Conservation (phyloP, 73 alveolate species). For the Halteria grandinella region DNA sequence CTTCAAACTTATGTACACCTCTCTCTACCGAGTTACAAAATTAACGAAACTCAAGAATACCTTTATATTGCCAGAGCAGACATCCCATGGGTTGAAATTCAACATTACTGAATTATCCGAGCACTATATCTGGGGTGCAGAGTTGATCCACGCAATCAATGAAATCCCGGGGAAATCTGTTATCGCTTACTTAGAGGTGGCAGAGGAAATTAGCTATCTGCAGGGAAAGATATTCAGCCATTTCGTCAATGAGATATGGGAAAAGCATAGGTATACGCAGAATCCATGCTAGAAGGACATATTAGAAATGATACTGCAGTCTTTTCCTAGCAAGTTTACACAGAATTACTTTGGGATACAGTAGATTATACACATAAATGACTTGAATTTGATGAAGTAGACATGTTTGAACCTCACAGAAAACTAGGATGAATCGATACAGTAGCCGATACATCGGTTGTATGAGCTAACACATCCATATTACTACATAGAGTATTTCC, state of each 20-base stretch:
- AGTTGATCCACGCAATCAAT: slow-evolving; percentile 10
- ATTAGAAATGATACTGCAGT: neutral
- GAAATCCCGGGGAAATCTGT: neutral
- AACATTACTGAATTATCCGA: neutral
- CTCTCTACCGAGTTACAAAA: slow-evolving; percentile 7
- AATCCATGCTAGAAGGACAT: neutral
- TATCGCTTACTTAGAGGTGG: neutral
- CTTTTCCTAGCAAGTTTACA: slow-evolving; percentile 14
- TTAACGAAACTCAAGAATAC: neutral
- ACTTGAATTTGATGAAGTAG: slow-evolving; percentile 10
- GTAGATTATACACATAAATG: slow-evolving; percentile 43
- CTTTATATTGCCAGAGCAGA: neutral
- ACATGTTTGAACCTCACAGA: too few species aligned
- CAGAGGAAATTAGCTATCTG: slow-evolving; percentile 15
- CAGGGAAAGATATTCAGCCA: slow-evolving; percentile 12
- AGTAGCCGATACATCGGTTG: neutral
- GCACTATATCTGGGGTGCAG: slow-evolving; percentile 49
- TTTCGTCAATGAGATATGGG: slow-evolving; percentile 18
- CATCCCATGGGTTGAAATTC: neutral
- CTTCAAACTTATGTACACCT: slow-evolving; percentile 13
- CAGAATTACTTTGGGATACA: slow-evolving; percentile 28
- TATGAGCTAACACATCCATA: slow-evolving; percentile 37
- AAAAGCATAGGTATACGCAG: neutral
- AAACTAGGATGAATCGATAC: too few species aligned
- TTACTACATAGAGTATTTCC: slow-evolving; percentile 42